Base-by-base conservation (phyloP, 2,329 filamentous ascomycete genomes). In the Neophaeococcomyces aloes region DNA sequence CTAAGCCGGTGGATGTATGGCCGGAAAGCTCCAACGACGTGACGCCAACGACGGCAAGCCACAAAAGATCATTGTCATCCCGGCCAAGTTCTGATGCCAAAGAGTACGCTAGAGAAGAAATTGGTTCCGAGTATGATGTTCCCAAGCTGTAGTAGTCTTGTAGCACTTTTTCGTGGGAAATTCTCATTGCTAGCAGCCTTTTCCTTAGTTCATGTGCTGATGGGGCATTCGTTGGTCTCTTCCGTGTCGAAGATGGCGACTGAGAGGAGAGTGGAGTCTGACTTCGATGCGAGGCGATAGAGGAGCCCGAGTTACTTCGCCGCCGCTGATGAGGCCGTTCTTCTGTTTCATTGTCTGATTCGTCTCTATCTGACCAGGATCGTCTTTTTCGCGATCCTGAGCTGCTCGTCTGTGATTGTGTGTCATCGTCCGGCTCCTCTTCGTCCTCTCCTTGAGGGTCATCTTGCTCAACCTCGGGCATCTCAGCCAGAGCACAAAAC, bases 11-110 rank as follows among this genome's bases (percentile, higher is more conserved):
- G 34, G 84, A 86, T 15, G 86, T 89, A 44, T 86, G 80, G 13
- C 88, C 88, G 53, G 91, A 94, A 1, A 95, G 74, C 60, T 95
- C 88, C 64, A 94, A 81, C 13, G 87, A 94, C n/a, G 84, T 87
- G 29, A 94, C 86, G 4, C 91, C 91, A 19, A 98, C 86, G 57
- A 96, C 94, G 4, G 87, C 80, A 46, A 94, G 74, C 91, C 91
- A 98, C 11, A 98, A 72, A 17, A 96, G 71, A 56, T 98, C 88
- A 56, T 96, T 98, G 62, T 96, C 89, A 70, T 96, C 91, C 42
- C 88, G 83, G 49, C 91, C 91, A 5, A 98, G 76, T 59, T 96
- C 91, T 1, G 88, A 94, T 1, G 89, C 91, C 11, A 98, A 72
- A 0, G 87, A 93, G 63, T 96, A 98, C 58, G 95, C 77, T 67